A percentile compares a stretch with the other conserved stretches of the same genome.
Conservation (phyloP, 192 early-diverging fungal species). For the Mortierella hygrophila region DNA sequence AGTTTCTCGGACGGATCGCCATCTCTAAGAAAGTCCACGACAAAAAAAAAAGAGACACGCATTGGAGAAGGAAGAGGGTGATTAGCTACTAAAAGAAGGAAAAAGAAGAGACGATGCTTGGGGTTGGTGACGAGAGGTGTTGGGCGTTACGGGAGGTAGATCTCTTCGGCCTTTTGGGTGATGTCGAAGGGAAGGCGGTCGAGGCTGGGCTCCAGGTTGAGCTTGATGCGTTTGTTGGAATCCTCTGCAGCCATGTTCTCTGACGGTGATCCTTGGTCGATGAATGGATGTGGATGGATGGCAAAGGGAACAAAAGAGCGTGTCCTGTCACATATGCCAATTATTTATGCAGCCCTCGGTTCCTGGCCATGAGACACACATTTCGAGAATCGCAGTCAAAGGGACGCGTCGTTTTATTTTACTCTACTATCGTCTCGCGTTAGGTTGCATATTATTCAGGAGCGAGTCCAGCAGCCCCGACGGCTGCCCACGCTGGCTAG, state of each 20-base stretch:
- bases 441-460: slow-evolving; percentile 37
- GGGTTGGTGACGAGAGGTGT: neutral
- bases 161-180: slow-evolving; percentile 48
- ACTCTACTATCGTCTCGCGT: neutral
- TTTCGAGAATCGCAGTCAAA: too few relatives aligned
- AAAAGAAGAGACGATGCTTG: neutral
- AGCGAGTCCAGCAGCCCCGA: slow-evolving; percentile 26
- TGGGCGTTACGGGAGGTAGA: slow-evolving; percentile 37
- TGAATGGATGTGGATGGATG: neutral
- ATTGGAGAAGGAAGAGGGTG: neutral
- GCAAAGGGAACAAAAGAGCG: neutral
- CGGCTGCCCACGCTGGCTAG: neutral
- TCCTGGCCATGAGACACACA: too few relatives aligned
- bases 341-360: too few relatives aligned
- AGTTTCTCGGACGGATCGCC: slow-evolving; percentile 48
- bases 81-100: neutral
- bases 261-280: neutral
- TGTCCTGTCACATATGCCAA: too few relatives aligned
- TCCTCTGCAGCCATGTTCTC: slow-evolving; percentile 16
- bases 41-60: neutral
- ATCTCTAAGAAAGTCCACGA: slow-evolving; percentile 22
- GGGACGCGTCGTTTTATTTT: neutral
- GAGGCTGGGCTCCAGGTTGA: slow-evolving; percentile 44
- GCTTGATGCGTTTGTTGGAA: slow-evolving; percentile 50
- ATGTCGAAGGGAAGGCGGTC: slow-evolving; percentile 53